A percentile compares a stretch with the other conserved stretches of the same genome.
Conservation (phyloP, 352 stramenopile genomes). For the Phytophthora pluvialis region DNA sequence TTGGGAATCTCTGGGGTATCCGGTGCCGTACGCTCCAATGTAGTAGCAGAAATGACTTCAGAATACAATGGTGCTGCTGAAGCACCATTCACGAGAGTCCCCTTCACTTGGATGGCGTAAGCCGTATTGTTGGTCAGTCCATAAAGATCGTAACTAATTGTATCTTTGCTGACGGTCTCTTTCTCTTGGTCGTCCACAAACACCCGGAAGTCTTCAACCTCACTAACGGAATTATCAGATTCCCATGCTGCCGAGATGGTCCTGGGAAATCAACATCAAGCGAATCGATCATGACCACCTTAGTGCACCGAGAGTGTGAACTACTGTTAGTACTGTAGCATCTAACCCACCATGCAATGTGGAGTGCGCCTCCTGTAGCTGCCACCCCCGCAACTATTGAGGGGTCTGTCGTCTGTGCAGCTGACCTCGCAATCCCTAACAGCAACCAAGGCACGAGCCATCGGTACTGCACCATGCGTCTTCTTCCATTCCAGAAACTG, state of each 20-base stretch:
- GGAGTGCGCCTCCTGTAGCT: slow-evolving; percentile 42
- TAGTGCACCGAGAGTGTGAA: neutral
- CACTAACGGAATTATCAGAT: slow-evolving; percentile 23
- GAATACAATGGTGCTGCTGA: slow-evolving; percentile 30
- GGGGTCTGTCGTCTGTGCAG: slow-evolving; percentile 12
- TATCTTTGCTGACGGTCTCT: neutral
- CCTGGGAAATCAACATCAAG: slow-evolving; percentile 22
- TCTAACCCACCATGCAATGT: slow-evolving; percentile 38
- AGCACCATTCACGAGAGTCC: slow-evolving; percentile 12
- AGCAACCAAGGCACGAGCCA: slow-evolving; percentile 8
- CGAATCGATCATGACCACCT: neutral
- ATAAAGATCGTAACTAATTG: slow-evolving; percentile 34
- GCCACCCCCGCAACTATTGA: slow-evolving; percentile 16
- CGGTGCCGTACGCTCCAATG: slow-evolving; percentile 28
- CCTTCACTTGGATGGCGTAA: slow-evolving; percentile 40
- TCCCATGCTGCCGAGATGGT: slow-evolving; percentile 28
- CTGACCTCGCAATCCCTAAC: slow-evolving; percentile 4
- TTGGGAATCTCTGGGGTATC: slow-evolving; percentile 11
- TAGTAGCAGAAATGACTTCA: slow-evolving; percentile 36
- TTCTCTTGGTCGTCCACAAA: slow-evolving; percentile 31
- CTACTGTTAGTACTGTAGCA: neutral
- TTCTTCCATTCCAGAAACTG: neutral
- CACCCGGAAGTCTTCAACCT: slow-evolving; percentile 35
- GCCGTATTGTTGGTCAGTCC: slow-evolving; percentile 43
- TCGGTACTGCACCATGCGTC: neutral